These are phyloP conservation scores for Nakazawaea populi DNA, from an alignment of 805 yeast genomes.

Conservation along the genomic window DNA sequence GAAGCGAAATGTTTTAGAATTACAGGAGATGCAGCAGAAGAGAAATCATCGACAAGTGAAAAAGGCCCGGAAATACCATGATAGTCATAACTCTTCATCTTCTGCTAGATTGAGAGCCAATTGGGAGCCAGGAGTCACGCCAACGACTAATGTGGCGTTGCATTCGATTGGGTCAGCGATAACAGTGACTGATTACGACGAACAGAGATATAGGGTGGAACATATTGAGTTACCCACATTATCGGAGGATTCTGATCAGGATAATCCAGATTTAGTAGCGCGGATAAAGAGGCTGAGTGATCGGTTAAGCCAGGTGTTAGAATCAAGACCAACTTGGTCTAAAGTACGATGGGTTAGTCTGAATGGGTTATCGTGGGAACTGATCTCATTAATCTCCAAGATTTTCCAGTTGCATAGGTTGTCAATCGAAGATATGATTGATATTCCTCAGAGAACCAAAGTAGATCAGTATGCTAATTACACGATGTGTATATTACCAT, in stretches of 20 bases:
- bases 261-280: constrained; percentile 10
- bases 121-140: constrained; percentile 57
- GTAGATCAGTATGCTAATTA: constrained; percentile 46
- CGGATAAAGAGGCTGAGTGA: constrained; percentile 17
- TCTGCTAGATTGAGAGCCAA: constrained; percentile 35
- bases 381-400: constrained; percentile 39
- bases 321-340: constrained; percentile 38
- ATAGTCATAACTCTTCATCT: constrained; percentile 28
- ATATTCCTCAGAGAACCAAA: constrained; percentile 56
- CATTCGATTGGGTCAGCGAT: constrained; percentile 47
- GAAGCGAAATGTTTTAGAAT: background rate
- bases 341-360: constrained; percentile 52
- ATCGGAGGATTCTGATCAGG: constrained; percentile 10
- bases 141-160: constrained; percentile 44
- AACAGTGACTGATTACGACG: constrained; percentile 47
- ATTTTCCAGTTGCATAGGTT: constrained; percentile 44
- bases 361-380: constrained; percentile 59
- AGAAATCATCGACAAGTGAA: background rate
- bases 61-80: constrained; percentile 24
- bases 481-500: constrained; percentile 49
- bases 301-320: constrained; percentile 26
- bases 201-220: constrained; percentile 35
- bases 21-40: background rate
- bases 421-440: constrained; percentile 58
- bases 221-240: constrained; percentile 31